Evolutionary conservation across 106 monocot genomes (phyloP), one percentile per base, ranked within the genome.

Genomic region (Acorus gramineus): DNA sequence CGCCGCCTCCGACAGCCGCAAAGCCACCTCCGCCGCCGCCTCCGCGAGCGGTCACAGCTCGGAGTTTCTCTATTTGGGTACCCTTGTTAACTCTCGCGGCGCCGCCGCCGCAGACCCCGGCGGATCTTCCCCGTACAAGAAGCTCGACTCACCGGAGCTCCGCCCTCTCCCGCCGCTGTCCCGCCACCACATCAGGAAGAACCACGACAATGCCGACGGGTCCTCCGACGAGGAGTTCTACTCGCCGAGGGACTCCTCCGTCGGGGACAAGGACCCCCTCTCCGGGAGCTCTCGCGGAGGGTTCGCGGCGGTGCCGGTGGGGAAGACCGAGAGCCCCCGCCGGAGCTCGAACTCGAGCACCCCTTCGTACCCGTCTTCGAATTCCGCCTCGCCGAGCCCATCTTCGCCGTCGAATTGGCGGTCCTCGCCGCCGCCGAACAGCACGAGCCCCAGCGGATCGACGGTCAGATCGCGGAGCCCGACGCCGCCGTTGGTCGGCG

Each of bases 91-190:
- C 64, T 67, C 81, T 7, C 60, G 77, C 6, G 6, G 56, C 3
- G 51, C 12, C 45, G 53, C 11, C 57, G 59, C 45, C 4, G 59
- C 52, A 8, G 51, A 11, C 14, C 67, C 75, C 11, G 53, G 46
- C 44, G 65, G 8, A 6, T 6, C 11, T 2, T 49, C 53, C 10
- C 60, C 49, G 47, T 62, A 72, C 63, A 44, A n/a, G 63, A 74
- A 69, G 65, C 54, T 70, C 42, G 69, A 70, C 9, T 89, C 89
- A 9, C 93, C 93, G 47, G 93, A 89, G 74, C 86, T 93, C 72
- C 93, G 65, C 1, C 89, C 89, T 0, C 80, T 93, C 0, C 89
- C 93, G 4, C 93, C 86, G 5, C 83, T 89, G 0, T 57, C 73
- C 2, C 63, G 71, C 9, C 61, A 73, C 28, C 28, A 28, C 8